Evolutionary conservation across 495 filamentous ascomycete genomes (phyloP).

Genomic region (Choiromyces venosus): DNA sequence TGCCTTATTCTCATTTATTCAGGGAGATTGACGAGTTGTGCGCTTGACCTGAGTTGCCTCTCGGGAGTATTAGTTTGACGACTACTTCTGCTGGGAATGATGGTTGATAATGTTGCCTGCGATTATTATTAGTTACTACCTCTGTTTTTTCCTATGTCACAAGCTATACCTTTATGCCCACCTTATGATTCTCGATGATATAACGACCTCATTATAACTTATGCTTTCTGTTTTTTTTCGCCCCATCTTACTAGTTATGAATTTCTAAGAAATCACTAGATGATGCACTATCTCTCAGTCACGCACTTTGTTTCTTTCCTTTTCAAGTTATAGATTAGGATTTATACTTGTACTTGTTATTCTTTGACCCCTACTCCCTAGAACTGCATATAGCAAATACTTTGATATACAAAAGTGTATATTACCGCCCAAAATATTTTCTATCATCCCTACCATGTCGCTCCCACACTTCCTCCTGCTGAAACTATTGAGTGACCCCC

Average conservation of each 20-base stretch:
- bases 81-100: not conserved
- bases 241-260: not conserved
- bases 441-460: not conserved
- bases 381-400: not conserved
- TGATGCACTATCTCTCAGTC: not conserved
- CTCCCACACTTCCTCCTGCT: not conserved
- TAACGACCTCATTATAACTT: not conserved
- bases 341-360: not conserved
- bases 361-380: not conserved
- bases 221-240: not conserved
- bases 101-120: not conserved
- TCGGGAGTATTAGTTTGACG: not conserved
- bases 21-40: not conserved
- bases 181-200: not conserved
- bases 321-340: not conserved
- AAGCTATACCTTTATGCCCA: not conserved
- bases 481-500: not conserved
- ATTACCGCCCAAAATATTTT: not conserved
- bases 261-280: not conserved
- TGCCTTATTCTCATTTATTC: not conserved
- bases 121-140: not conserved
- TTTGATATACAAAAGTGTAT: not conserved
- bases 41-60: not conserved
- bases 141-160: not conserved
- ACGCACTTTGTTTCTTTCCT: not conserved